Conservation (phyloP, 495 filamentous ascomycete genomes). For the Penicillium chermesinum region DNA sequence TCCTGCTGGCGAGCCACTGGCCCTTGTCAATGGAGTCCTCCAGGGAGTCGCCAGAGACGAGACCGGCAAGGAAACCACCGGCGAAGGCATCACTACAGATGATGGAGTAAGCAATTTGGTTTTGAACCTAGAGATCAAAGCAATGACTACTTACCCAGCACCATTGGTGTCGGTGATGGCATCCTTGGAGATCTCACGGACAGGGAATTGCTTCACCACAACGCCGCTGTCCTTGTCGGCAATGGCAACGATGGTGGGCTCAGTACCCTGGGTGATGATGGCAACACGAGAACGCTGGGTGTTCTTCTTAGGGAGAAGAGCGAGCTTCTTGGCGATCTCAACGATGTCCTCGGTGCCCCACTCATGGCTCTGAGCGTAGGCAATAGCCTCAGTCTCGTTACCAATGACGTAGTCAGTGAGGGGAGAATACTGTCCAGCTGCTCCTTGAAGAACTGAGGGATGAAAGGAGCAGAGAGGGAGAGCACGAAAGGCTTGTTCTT, state of each 20-base stretch:
- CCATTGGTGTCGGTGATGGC: constrained; percentile 94
- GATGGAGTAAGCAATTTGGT: constrained; percentile 11
- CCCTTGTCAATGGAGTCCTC: constrained; percentile 78
- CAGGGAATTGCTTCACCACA: constrained; percentile 68
- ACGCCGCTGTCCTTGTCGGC: constrained; percentile 55
- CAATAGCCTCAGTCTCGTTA: constrained; percentile 89
- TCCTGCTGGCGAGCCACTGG: constrained; percentile 88
- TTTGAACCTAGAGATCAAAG: not conserved
- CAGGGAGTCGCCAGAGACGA: constrained; percentile 77
- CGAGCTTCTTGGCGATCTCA: constrained; percentile 82
- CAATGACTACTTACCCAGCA: constrained; percentile 58
- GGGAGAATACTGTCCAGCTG: constrained; percentile 75
- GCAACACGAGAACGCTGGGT: constrained; percentile 69
- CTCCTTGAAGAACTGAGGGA: constrained; percentile 96
- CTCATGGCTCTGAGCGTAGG: constrained; percentile 77
- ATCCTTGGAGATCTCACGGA: constrained; percentile 65
- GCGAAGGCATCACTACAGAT: constrained; percentile 82
- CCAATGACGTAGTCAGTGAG: constrained; percentile 97
- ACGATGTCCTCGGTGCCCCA: constrained; percentile 68
- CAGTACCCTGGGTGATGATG: constrained; percentile 90
- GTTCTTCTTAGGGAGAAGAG: constrained; percentile 88
- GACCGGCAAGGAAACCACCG: constrained; percentile 83
- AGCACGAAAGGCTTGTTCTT: constrained; percentile 91
- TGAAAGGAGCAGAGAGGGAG: constrained; percentile 90
- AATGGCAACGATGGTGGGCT: constrained; percentile 76